phyloP scores from a whole-genome alignment of 345 rosid species.

The Sisymbrium irio region DNA sequence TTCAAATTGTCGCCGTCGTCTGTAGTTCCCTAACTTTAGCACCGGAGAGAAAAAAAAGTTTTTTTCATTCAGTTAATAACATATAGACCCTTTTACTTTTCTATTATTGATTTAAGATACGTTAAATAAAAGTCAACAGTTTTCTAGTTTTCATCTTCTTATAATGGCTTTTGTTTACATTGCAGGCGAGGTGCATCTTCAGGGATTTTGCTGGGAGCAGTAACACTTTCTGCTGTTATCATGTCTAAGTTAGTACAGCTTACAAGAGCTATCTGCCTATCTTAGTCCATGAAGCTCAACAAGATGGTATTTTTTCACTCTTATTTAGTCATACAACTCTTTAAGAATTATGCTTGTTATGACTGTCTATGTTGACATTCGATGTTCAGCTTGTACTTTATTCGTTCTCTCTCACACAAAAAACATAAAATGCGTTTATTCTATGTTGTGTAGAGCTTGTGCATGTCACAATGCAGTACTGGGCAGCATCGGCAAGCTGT shows the following conservation, averaged over 20 bases:
- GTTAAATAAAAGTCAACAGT: too few species aligned
- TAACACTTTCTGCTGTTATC: conserved; percentile 75
- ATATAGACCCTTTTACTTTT: too few species aligned
- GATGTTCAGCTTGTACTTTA: not conserved
- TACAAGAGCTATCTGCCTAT: conserved; percentile 61
- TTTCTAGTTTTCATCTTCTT: not conserved
- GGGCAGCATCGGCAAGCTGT: too few species aligned
- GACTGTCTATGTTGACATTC: not conserved
- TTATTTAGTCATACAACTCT: not conserved
- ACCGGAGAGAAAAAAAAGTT: too few species aligned
- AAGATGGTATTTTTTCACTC: conserved; percentile 44
- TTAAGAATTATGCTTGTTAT: not conserved
- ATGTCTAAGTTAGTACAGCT: conserved; percentile 74
- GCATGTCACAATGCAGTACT: too few species aligned
- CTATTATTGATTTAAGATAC: too few species aligned
- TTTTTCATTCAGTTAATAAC: too few species aligned
- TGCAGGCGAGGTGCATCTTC: too few species aligned
- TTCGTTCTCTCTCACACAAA: not conserved
- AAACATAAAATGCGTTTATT: too few species aligned
- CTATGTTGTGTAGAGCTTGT: too few species aligned
- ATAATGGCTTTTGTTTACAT: not conserved
- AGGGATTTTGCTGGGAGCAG: conserved; percentile 81
- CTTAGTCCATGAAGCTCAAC: conserved; percentile 44
- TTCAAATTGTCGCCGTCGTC: not conserved
- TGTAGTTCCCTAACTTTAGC: too few species aligned